Percentiles rank a stretch among this genome's conserved stretches.
These are phyloP conservation scores for Pleodorina starrii DNA, from an alignment of 139 green algal species.

Conservation along the genomic window DNA sequence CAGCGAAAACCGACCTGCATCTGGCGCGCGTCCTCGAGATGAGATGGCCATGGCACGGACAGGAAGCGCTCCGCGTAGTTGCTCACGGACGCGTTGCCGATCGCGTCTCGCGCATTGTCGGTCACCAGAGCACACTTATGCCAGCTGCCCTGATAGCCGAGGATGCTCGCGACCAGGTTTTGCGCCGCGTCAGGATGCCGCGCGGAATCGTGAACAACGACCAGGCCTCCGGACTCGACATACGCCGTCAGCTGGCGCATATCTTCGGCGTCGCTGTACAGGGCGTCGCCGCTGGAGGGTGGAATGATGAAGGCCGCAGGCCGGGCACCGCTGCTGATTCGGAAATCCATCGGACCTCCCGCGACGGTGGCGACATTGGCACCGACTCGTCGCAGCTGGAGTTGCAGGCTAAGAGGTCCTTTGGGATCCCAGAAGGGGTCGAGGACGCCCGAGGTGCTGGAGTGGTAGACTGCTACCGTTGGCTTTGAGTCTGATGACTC, in stretches of 20 bases:
- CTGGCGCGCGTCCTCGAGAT: not conserved
- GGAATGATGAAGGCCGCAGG: not conserved
- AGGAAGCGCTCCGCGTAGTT: not conserved
- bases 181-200: not conserved
- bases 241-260: not conserved
- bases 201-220: not conserved
- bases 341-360: not conserved
- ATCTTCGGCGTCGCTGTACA: not conserved
- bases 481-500: not conserved
- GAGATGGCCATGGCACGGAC: not conserved
- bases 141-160: not conserved
- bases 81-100: not conserved
- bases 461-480: not conserved
- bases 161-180: not conserved
- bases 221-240: not conserved
- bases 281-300: not conserved
- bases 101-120: not conserved
- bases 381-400: not conserved
- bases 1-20: conserved; percentile 9
- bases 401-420: not conserved
- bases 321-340: not conserved
- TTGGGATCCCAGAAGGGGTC: not conserved
- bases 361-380: not conserved
- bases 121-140: not conserved
- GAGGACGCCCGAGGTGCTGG: not conserved